phyloP scores from a whole-genome alignment of 2,329 filamentous ascomycete genomes.

The Neoascochyta sp. region DNA sequence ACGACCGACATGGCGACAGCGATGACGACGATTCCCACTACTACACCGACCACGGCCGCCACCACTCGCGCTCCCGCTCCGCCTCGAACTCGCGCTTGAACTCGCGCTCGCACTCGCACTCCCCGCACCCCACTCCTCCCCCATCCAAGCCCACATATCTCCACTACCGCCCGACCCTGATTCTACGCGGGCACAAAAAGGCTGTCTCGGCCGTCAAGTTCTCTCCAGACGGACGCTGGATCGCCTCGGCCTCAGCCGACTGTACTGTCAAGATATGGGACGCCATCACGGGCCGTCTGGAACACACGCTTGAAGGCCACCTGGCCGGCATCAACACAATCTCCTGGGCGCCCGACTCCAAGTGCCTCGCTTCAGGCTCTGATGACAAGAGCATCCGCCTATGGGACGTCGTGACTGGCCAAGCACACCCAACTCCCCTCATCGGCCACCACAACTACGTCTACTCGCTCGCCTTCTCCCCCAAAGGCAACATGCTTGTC shows the following conservation, averaged over 20 bases:
- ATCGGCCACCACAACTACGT: constrained; percentile 95
- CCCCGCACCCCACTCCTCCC: constrained; percentile 34
- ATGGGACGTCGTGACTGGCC: constrained; percentile 69
- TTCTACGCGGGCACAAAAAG: constrained; percentile 72
- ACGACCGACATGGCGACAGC: constrained; percentile 31
- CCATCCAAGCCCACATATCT: constrained; percentile 54
- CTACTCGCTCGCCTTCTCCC: constrained; percentile 90
- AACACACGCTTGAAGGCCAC: constrained; percentile 89
- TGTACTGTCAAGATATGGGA: constrained; percentile 91
- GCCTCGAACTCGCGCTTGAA: constrained; percentile 18
- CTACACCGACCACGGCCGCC: constrained; percentile 20
- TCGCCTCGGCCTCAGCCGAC: constrained; percentile 84
- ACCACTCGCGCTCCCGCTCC: constrained; percentile 17
- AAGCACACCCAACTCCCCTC: constrained; percentile 59
- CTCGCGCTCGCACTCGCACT: constrained; percentile 15
- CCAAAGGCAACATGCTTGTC: constrained; percentile 94
- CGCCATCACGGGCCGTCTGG: constrained; percentile 68
- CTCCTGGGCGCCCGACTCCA: constrained; percentile 89
- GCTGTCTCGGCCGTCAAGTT: constrained; percentile 83
- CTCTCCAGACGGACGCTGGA: constrained; percentile 83
- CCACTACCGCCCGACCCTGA: constrained; percentile 66
- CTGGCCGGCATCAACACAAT: constrained; percentile 88
- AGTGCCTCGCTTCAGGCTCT: constrained; percentile 81
- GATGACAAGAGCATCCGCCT: constrained; percentile 95
- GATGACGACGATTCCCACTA: constrained; percentile 28